Evolutionary conservation across 1,284 basidiomycete species (phyloP).

Genomic region (Mycosarcoma mackinlayi): DNA sequence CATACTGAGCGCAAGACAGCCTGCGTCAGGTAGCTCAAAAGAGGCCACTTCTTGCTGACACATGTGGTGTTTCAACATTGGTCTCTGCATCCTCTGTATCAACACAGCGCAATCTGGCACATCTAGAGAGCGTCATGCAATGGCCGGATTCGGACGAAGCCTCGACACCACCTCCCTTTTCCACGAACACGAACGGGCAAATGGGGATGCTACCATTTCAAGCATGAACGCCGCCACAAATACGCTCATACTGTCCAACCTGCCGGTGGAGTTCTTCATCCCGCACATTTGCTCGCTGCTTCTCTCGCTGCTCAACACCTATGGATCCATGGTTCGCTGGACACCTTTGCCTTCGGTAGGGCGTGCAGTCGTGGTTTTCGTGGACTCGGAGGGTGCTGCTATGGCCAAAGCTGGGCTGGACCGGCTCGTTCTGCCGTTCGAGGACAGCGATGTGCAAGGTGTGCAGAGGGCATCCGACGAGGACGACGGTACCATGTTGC

Average conservation of each 20-base stretch:
- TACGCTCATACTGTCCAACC: conserved; percentile 59
- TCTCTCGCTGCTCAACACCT: conserved; percentile 58
- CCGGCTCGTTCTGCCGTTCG: conserved; percentile 51
- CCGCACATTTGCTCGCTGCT: conserved; percentile 52
- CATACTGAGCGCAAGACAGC: conserved; percentile 74
- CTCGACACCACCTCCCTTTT: conserved; percentile 19
- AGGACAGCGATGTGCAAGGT: conserved; percentile 46
- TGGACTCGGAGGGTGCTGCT: conserved; percentile 43
- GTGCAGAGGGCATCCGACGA: conserved; percentile 25
- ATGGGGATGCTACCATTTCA: not conserved
- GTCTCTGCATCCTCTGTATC: not conserved
- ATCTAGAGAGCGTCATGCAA: conserved; percentile 51
- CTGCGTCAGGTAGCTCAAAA: not conserved
- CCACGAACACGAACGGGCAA: not conserved
- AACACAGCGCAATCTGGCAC: conserved; percentile 46
- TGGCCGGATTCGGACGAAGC: conserved; percentile 42
- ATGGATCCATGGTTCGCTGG: conserved; percentile 61
- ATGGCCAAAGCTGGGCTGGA: conserved; percentile 58
- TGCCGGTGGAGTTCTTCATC: conserved; percentile 62
- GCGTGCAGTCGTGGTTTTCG: conserved; percentile 56
- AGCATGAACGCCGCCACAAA: conserved; percentile 37
- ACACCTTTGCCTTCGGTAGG: conserved; percentile 58
- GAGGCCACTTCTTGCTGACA: conserved; percentile 16
- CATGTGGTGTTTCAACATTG: conserved; percentile 1
- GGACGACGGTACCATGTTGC: conserved; percentile 34